Evolutionary conservation across 768 basidiomycete species (phyloP).

Genomic region (Glaciozyma martinii): DNA sequence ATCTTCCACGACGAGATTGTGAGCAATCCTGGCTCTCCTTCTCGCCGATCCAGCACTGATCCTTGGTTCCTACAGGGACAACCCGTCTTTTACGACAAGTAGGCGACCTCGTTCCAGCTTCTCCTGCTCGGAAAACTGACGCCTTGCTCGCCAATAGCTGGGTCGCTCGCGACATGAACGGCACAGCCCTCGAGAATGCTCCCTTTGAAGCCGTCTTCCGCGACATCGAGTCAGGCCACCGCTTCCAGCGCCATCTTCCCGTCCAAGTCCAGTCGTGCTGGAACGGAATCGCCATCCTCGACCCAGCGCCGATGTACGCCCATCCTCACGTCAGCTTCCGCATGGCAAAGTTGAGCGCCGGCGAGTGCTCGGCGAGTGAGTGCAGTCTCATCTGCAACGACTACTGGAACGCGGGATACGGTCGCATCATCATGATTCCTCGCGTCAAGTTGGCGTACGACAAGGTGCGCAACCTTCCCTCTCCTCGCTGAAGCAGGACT

Average conservation of each 20-base stretch:
- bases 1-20: constrained; percentile 97
- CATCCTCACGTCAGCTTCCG: constrained; percentile 87
- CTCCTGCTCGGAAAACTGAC: not conserved
- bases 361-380: constrained; percentile 90
- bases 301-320: constrained; percentile 88
- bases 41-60: not conserved
- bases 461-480: constrained; percentile 48
- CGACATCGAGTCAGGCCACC: constrained; percentile 59
- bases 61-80: constrained; percentile 46
- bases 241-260: constrained; percentile 86
- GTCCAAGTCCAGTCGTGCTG: constrained; percentile 96
- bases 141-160: constrained; percentile 50
- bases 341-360: constrained; percentile 80
- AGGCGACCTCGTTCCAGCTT: not conserved
- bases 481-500: not conserved
- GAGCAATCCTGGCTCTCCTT: constrained; percentile 35
- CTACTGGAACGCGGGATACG: constrained; percentile 93
- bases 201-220: constrained; percentile 94
- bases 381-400: constrained; percentile 97
- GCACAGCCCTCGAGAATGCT: constrained; percentile 94
- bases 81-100: constrained; percentile 74
- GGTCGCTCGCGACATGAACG: constrained; percentile 98
- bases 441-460: constrained; percentile 95
- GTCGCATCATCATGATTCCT: constrained; percentile 94
- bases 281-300: constrained; percentile 94